These are phyloP conservation scores for Stipa capillata DNA, from an alignment of 176 grass and related monocot species.

Conservation along the genomic window DNA sequence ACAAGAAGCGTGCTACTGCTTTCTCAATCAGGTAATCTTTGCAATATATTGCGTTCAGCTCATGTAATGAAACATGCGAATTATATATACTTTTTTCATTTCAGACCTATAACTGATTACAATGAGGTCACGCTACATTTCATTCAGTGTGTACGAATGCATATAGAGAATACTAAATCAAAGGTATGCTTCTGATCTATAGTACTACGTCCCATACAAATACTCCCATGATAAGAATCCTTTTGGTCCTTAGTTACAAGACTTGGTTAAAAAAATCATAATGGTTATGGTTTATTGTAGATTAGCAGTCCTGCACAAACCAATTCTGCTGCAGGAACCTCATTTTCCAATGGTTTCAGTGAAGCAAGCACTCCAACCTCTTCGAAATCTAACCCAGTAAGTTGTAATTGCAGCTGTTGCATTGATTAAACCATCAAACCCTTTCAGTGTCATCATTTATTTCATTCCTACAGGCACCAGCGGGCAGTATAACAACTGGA, in stretches of 20 bases:
- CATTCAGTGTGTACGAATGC: constrained; percentile 76
- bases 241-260: not conserved
- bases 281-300: constrained; percentile 23
- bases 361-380: constrained; percentile 35
- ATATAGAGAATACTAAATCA: constrained; percentile 67
- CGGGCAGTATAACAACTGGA: constrained; percentile 17
- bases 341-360: constrained; percentile 21
- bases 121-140: constrained; percentile 80
- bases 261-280: not conserved
- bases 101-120: constrained; percentile 70
- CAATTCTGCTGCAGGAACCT: constrained; percentile 24
- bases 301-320: constrained; percentile 24
- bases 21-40: constrained; percentile 56
- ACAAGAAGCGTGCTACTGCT: constrained; percentile 70
- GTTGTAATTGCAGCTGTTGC: constrained; percentile 10
- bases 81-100: not conserved
- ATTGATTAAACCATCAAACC: not conserved
- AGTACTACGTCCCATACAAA: not conserved
- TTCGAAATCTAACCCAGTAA: constrained; percentile 49
- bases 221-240: not conserved
- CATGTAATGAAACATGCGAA: not conserved
- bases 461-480: constrained; percentile 18
- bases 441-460: not conserved
- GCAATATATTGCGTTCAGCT: not conserved
- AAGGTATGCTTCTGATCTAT: constrained; percentile 40